phyloP scores from a whole-genome alignment of 2,329 filamentous ascomycete genomes.

The Fusarium praegraminearum region DNA sequence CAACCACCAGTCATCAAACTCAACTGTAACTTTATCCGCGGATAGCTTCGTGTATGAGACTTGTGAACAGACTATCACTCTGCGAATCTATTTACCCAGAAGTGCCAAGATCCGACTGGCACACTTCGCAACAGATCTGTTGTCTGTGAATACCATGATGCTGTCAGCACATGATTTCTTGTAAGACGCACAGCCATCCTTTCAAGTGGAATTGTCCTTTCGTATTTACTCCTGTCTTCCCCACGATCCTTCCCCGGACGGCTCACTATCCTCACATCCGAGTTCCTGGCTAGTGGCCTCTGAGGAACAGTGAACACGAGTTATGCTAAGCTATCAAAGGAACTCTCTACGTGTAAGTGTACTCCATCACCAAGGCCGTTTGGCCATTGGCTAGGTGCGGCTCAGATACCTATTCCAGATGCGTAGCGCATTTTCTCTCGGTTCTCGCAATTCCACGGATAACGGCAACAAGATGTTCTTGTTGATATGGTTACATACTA shows the following conservation, averaged over 20 bases:
- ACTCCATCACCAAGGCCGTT: background rate
- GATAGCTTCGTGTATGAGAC: background rate
- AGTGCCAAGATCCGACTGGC: background rate
- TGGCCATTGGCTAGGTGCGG: conserved; percentile 2
- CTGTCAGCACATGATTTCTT: background rate
- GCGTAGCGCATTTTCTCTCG: conserved; percentile 10
- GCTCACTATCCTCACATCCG: conserved; percentile 16
- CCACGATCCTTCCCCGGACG: conserved; percentile 26
- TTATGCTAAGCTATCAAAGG: conserved; percentile 12
- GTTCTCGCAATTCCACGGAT: background rate
- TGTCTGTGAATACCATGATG: background rate
- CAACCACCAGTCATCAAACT: background rate
- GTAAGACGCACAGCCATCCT: background rate
- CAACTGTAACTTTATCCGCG: conserved; percentile 10
- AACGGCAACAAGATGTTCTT: background rate
- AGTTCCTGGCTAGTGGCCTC: background rate
- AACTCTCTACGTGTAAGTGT: conserved; percentile 16
- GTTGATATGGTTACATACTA: background rate
- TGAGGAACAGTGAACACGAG: background rate
- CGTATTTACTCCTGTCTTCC: conserved; percentile 15
- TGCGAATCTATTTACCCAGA: background rate
- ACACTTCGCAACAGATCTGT: conserved; percentile 1
- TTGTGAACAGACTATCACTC: background rate
- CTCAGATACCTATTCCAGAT: conserved; percentile 32
- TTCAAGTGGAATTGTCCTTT: background rate